Percentiles rank a stretch among this genome's conserved stretches.
Evolutionary conservation across 2,329 filamentous ascomycete species (phyloP).

Genomic region (Pyrenophora tritici-repentis): DNA sequence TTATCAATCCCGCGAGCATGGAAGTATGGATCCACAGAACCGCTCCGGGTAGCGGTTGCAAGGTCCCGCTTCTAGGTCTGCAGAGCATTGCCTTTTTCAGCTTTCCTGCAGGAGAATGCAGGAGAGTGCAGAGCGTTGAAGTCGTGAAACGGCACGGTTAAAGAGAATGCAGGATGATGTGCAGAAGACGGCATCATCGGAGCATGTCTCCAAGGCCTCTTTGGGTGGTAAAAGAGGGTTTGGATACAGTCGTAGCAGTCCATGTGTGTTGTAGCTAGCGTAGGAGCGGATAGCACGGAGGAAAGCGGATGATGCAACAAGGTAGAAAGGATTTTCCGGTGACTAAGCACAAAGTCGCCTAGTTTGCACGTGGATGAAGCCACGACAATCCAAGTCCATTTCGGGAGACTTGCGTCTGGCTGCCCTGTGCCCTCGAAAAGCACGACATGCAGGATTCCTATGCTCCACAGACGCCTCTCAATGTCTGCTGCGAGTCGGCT

Average conservation of each 20-base stretch:
- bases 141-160: constrained; percentile 1
- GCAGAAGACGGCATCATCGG: background rate
- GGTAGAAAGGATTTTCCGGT: background rate
- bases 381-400: background rate
- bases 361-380: too few relatives aligned
- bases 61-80: constrained; percentile 1
- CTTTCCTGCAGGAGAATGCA: constrained; percentile 3
- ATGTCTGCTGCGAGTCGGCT: background rate
- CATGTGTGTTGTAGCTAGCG: too few relatives aligned
- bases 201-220: background rate
- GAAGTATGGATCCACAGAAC: constrained; percentile 3
- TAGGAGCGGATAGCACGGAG: too few relatives aligned
- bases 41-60: background rate
- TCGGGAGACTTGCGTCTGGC: too few relatives aligned
- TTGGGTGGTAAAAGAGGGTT: background rate
- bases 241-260: too few relatives aligned
- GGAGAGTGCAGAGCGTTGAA: background rate
- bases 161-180: background rate
- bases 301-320: too few relatives aligned
- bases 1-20: background rate
- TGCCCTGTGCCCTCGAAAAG: too few relatives aligned
- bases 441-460: background rate
- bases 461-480: background rate
- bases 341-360: too few relatives aligned
- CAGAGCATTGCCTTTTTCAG: constrained; percentile 4